Evolutionary conservation across 2,329 filamentous ascomycete species (phyloP).

Genomic region (Pseudomassariella vexata): DNA sequence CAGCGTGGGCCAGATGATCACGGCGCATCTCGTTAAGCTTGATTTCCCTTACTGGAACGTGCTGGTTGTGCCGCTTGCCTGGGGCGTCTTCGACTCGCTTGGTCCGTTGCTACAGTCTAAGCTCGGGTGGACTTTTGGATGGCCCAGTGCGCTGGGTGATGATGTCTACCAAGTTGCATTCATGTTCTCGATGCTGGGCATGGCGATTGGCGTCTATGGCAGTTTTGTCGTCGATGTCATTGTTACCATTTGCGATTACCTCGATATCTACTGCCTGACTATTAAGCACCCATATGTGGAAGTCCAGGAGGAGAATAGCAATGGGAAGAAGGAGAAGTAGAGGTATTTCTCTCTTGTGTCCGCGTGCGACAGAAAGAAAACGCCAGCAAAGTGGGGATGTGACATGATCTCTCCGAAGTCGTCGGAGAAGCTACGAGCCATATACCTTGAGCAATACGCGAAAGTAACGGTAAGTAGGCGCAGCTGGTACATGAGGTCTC

Average conservation of each 20-base stretch:
- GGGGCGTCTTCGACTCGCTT: slow-evolving; percentile 73
- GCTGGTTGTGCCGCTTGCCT: slow-evolving; percentile 68
- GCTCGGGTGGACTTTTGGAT: slow-evolving; percentile 59
- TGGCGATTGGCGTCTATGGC: slow-evolving; percentile 86
- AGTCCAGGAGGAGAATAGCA: slow-evolving; percentile 31
- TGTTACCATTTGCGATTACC: slow-evolving; percentile 93
- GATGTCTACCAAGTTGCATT: slow-evolving; percentile 87
- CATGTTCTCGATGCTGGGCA: slow-evolving; percentile 80
- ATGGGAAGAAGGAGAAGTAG: slow-evolving; percentile 34
- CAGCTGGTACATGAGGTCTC: too few relatives aligned
- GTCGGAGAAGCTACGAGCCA: too few relatives aligned
- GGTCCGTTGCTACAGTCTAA: slow-evolving; percentile 61
- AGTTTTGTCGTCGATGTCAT: slow-evolving; percentile 98
- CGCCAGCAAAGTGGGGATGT: too few relatives aligned
- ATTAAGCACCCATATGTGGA: slow-evolving; percentile 77
- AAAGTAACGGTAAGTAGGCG: too few relatives aligned
- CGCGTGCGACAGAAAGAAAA: too few relatives aligned
- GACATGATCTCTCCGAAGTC: too few relatives aligned
- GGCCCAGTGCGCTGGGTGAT: slow-evolving; percentile 70
- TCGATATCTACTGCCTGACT: slow-evolving; percentile 97
- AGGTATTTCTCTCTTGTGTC: too few relatives aligned
- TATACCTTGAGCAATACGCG: too few relatives aligned
- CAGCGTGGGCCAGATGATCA: slow-evolving; percentile 92
- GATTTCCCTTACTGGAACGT: slow-evolving; percentile 90
- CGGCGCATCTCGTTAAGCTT: slow-evolving; percentile 82